A percentile compares a stretch with the other conserved stretches of the same genome.
Conservation (phyloP, 2,329 filamentous ascomycete species). For the Xylaria sp. region DNA sequence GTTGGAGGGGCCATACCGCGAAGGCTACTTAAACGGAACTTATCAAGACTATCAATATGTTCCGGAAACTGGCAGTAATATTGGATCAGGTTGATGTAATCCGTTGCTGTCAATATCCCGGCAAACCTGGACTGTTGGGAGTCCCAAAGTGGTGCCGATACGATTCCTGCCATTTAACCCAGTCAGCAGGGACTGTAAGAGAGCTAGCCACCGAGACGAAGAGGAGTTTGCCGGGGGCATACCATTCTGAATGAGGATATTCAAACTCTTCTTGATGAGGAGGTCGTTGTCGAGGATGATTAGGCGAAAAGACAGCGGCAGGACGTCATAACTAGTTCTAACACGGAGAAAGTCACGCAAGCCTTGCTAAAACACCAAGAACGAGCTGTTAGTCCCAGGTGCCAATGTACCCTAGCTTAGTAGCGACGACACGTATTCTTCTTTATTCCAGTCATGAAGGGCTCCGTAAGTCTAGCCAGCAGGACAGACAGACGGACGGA, state of each 20-base stretch:
- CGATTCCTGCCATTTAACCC: conserved; percentile 74
- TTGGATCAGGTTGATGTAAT: conserved; percentile 98
- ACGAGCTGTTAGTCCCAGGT: conserved; percentile 36
- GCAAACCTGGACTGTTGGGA: conserved; percentile 93
- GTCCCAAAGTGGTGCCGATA: conserved; percentile 97
- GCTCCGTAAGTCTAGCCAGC: neutral
- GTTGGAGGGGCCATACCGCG: conserved; percentile 70
- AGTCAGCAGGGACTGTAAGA: conserved; percentile 17
- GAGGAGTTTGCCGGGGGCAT: conserved; percentile 40
- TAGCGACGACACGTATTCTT: neutral
- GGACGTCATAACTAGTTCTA: conserved; percentile 96
- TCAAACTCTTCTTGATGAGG: conserved; percentile 95
- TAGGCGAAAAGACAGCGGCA: conserved; percentile 93
- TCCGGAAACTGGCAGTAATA: conserved; percentile 99
- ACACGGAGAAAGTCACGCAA: conserved; percentile 97
- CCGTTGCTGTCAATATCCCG: conserved; percentile 91
- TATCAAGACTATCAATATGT: conserved; percentile 87
- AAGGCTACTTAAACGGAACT: conserved; percentile 91
- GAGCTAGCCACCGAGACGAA: conserved; percentile 5
- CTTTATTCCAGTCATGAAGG: neutral
- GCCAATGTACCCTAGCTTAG: conserved; percentile 6
- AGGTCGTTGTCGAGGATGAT: conserved; percentile 96
- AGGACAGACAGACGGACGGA: too few relatives aligned
- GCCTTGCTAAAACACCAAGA: conserved; percentile 70
- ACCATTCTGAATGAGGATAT: conserved; percentile 97